Base-by-base conservation (phyloP, 2,329 filamentous ascomycete species). In the Phialophora macrospora region DNA sequence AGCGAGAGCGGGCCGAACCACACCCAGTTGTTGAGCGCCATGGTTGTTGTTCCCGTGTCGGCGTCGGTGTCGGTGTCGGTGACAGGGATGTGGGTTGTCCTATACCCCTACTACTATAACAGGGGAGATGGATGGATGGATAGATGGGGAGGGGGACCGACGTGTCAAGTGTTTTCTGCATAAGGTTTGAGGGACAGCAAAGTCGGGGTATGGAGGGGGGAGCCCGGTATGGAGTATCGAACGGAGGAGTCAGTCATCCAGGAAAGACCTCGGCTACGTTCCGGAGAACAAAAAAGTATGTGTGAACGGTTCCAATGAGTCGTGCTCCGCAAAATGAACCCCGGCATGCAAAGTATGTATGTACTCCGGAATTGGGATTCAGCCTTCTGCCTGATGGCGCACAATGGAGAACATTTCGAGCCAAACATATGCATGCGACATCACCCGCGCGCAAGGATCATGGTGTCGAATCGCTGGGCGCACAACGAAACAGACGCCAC, bases 11-110 rank as follows among this genome's bases (percentile, higher is more conserved):
- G 58, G 6, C 58, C 58, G 30, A 60, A 38, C 58, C 58, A 60
- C 22, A 60, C 48, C 58, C 58, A 60, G 30, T 60, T 60, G 58
- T 60, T 60, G 28, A 60, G 7, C 8, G 46, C 58, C 58, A 60
- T 60, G 48, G 28, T 30, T 20, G 34, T n/a, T 32, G 34, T 41
- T 6, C 1, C 30, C 17, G 34, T 41, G 4, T 14, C 17, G 14
- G 14, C 17, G 4, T 41, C 14, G 34, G 1, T 7, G 34, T 17
- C 14, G 14, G 14, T 41, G 32, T 3, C 17, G 17, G n/a, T n/a
- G n/a, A n/a, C n/a, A n/a, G n/a, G 14, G 5, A 17, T n/a, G 17
- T 44, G 14, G 5, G 7, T 44, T 20, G 14, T n/a, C n/a, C n/a
- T n/a, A n/a, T n/a, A n/a, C 38, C 17, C 3, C 17, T 17, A 41